phyloP scores from a whole-genome alignment of 768 basidiomycete genomes.

The Heimioporus sp. region DNA sequence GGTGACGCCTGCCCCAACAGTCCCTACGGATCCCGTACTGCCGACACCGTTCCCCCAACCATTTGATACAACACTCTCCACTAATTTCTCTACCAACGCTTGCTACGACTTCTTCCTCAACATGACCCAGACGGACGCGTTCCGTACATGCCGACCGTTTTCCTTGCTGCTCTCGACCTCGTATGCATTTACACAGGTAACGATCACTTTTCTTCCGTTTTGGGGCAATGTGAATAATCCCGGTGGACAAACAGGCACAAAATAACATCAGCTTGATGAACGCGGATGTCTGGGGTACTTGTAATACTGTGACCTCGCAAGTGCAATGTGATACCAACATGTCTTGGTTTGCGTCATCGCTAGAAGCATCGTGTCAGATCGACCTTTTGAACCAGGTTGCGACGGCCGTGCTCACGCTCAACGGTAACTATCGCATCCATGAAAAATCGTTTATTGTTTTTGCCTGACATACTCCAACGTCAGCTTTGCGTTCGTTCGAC shows the following conservation, averaged over 20 bases:
- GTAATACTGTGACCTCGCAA: constrained; percentile 53
- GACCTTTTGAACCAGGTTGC: constrained; percentile 56
- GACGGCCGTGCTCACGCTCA: constrained; percentile 53
- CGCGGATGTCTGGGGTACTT: constrained; percentile 73
- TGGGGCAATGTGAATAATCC: not conserved
- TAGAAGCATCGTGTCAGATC: constrained; percentile 49
- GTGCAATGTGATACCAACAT: constrained; percentile 66
- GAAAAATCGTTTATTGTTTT: not conserved
- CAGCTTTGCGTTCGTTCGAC: constrained; percentile 61
- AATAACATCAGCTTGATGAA: constrained; percentile 61
- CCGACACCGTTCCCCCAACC: constrained; percentile 80
- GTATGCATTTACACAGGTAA: constrained; percentile 53
- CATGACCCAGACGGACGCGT: constrained; percentile 61
- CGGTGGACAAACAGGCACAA: constrained; percentile 52
- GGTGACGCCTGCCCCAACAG: constrained; percentile 18
- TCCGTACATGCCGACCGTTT: constrained; percentile 76
- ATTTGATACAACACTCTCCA: constrained; percentile 58
- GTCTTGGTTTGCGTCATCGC: constrained; percentile 52
- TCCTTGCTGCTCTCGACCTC: constrained; percentile 63
- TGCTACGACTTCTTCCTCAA: constrained; percentile 75
- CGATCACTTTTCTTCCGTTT: not conserved
- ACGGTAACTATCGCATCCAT: constrained; percentile 39
- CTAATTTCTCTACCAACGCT: constrained; percentile 61
- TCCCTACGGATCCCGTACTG: constrained; percentile 41
- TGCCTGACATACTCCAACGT: not conserved